Percentiles rank a stretch among this genome's conserved stretches.
phyloP scores from a whole-genome alignment of 768 basidiomycete genomes.

The Suillus luteus region DNA sequence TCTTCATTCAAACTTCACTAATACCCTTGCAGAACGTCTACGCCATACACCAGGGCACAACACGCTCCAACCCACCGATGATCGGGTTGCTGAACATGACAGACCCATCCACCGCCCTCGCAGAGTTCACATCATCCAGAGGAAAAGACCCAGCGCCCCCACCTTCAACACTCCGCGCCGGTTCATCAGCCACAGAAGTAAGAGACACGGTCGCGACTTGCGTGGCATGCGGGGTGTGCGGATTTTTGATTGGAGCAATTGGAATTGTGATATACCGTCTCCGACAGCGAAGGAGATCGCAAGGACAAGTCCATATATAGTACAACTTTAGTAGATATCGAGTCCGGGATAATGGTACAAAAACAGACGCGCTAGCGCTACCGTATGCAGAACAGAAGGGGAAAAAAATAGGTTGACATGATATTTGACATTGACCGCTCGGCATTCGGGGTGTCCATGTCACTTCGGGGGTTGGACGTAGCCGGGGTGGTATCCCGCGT shows the following conservation, averaged over 20 bases:
- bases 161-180: conserved; percentile 18
- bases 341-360: conserved; percentile 1
- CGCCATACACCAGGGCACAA: conserved; percentile 47
- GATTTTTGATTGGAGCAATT: conserved; percentile 39
- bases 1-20: conserved; percentile 9
- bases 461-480: conserved; percentile 25
- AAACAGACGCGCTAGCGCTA: not conserved
- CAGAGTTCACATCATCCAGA: conserved; percentile 42
- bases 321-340: not conserved
- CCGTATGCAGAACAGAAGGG: not conserved
- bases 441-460: conserved; percentile 11
- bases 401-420: not conserved
- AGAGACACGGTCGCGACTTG: conserved; percentile 19
- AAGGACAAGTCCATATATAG: conserved; percentile 8
- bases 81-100: conserved; percentile 51
- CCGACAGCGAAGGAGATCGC: conserved; percentile 12
- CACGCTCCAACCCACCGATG: conserved; percentile 39
- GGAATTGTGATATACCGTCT: conserved; percentile 20
- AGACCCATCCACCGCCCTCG: conserved; percentile 37
- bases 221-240: conserved; percentile 33
- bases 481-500: conserved; percentile 29
- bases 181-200: conserved; percentile 18
- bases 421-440: not conserved
- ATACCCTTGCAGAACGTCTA: conserved; percentile 51
- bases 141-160: conserved; percentile 42